These are phyloP conservation scores for Boletellus sp. DNA, from an alignment of 768 basidiomycete genomes.

Conservation along the genomic window DNA sequence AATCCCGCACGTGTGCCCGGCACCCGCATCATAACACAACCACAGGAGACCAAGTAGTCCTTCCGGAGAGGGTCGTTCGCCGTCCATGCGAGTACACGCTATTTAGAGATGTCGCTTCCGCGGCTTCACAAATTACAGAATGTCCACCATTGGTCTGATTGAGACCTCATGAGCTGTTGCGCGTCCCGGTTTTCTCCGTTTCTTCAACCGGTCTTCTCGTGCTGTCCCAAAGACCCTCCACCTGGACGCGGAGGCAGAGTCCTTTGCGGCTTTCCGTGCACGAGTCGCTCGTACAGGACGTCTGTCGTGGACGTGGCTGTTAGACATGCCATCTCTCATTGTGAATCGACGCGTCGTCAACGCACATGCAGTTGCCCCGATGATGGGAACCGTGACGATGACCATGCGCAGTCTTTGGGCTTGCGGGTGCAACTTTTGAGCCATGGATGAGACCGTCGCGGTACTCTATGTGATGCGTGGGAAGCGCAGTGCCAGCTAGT, in stretches of 20 bases:
- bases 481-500: neutral
- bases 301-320: slow-evolving; percentile 35
- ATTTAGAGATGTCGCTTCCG: slow-evolving; percentile 34
- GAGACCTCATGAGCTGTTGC: slow-evolving; percentile 3
- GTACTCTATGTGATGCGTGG: neutral
- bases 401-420: slow-evolving; percentile 48
- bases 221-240: slow-evolving; percentile 4
- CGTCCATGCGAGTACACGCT: slow-evolving; percentile 5
- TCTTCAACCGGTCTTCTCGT: slow-evolving; percentile 7
- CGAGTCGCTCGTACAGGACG: slow-evolving; percentile 63
- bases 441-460: slow-evolving; percentile 12
- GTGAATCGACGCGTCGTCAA: neutral
- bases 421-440: slow-evolving; percentile 39
- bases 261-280: slow-evolving; percentile 48
- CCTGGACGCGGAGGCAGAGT: slow-evolving; percentile 29
- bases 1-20: slow-evolving; percentile 87
- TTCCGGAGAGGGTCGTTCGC: neutral
- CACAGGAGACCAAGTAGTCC: slow-evolving; percentile 24
- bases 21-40: slow-evolving; percentile 59
- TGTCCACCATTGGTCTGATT: slow-evolving; percentile 3
- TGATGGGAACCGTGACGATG: slow-evolving; percentile 61
- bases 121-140: slow-evolving; percentile 10
- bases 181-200: slow-evolving; percentile 19
- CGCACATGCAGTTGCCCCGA: slow-evolving; percentile 62
- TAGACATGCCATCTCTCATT: slow-evolving; percentile 2